Evolutionary conservation across 2,329 filamentous ascomycete genomes (phyloP), one percentile per base, ranked within the genome.

Genomic region (Hymenoscyphus infarciens): DNA sequence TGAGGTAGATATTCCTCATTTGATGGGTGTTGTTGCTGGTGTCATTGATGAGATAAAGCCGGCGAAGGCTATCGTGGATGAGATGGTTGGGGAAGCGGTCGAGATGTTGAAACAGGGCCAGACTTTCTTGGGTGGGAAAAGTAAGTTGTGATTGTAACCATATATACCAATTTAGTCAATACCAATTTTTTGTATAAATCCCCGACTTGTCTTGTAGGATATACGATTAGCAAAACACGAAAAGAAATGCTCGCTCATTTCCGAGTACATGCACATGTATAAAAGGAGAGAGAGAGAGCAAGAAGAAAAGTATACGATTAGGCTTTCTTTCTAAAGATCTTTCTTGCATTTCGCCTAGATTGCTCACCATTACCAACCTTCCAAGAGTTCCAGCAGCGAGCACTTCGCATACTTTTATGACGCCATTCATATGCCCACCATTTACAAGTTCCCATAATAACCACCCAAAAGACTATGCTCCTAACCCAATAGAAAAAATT

Each of bases 11-110:
- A 80, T 90, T 61, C 94, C 94, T 13, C 92, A 94, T 76, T 74
- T 97, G 72, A 97, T 97, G 94, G 94, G 94, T 1, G 92, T 97
- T 78, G 93, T 97, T 8, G 90, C 92, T 0, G 93, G 90, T 1
- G 83, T 87, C 1, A 90, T 97, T 62, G 76, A 79, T 38, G 86
- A 88, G 68, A 85, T 97, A 64, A 87, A 95, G 79, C 92, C 93
- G 0, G 94, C 94, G 0, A 83, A 80, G 56, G 83, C 88, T 67
- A 97, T 98, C 78, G 87, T 98, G n/a, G 83, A 87, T 64, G 92
- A 96, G 68, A 97, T 98, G 92, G 90, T 97, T 10, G 77, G 78
- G 22, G 87, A 93, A 74, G 91, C 91, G 1, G 86, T 87, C 8
- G 81, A 83, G 1, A 85, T 88, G 80, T 73, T 96, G 70, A 85